Conservation (phyloP, 495 filamentous ascomycete species). For the Bathelium albidoporum region DNA sequence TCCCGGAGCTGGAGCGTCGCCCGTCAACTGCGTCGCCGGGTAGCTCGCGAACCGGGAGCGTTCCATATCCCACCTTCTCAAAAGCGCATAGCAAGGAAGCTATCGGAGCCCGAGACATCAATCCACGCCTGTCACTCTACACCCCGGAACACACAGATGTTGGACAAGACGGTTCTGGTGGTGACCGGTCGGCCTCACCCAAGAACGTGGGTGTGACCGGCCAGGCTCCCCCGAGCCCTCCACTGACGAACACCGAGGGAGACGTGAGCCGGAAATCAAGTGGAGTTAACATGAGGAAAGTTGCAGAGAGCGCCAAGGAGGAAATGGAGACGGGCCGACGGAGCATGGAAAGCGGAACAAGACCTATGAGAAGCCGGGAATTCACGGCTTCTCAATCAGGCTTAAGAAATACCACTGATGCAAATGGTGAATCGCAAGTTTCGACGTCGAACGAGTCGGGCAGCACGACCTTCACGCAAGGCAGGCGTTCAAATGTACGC, state of each 20-base stretch:
- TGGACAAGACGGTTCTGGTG: conserved; percentile 37
- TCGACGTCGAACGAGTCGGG: conserved; percentile 18
- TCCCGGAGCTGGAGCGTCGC: conserved; percentile 35
- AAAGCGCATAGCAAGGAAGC: conserved; percentile 84
- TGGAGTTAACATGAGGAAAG: conserved; percentile 28
- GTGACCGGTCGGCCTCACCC: conserved; percentile 14
- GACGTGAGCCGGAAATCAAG: conserved; percentile 40
- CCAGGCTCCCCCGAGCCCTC: conserved; percentile 51
- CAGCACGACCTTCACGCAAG: conserved; percentile 13
- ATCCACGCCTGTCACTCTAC: conserved; percentile 44
- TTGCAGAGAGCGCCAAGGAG: conserved; percentile 29
- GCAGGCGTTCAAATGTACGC: conserved; percentile 3
- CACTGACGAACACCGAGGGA: conserved; percentile 46
- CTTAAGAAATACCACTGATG: conserved; percentile 18
- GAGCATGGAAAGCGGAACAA: conserved; percentile 25
- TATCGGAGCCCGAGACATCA: conserved; percentile 51
- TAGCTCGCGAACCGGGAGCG: conserved; percentile 41
- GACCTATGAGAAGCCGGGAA: conserved; percentile 26
- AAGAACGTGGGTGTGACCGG: conserved; percentile 12
- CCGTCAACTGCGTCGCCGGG: conserved; percentile 21
- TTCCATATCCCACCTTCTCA: conserved; percentile 78
- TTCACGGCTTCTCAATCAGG: conserved; percentile 24
- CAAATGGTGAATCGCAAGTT: conserved; percentile 17
- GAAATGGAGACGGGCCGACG: conserved; percentile 33
- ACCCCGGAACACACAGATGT: conserved; percentile 76